These are phyloP conservation scores for Sanghuangporus baumii DNA, from an alignment of 1,284 basidiomycete species.

Conservation along the genomic window DNA sequence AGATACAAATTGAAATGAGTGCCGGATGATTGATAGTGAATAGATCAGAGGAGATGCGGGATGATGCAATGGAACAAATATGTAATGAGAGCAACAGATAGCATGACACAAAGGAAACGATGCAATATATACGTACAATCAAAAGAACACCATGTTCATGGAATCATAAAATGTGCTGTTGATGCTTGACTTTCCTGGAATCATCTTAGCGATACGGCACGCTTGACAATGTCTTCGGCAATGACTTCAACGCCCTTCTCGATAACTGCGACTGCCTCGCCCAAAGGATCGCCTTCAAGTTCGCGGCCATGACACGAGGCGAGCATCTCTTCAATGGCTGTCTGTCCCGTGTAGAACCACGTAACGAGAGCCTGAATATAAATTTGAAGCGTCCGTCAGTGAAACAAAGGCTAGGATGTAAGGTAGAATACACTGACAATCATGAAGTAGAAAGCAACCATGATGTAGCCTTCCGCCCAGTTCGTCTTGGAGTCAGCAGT, in stretches of 20 bases:
- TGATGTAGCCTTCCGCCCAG: conserved; percentile 57
- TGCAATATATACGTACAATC: neutral
- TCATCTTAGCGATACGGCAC: conserved; percentile 4
- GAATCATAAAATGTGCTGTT: neutral
- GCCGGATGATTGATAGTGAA: too few species aligned
- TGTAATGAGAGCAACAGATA: neutral
- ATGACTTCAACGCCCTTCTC: conserved; percentile 9
- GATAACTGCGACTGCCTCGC: conserved; percentile 4
- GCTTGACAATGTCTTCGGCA: conserved; percentile 4
- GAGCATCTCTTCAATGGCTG: conserved; percentile 32
- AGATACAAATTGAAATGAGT: neutral
- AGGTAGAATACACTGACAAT: conserved; percentile 32
- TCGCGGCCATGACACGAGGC: neutral
- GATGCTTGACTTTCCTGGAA: neutral
- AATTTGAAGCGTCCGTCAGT: neutral
- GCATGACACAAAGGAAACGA: neutral
- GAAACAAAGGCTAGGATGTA: neutral
- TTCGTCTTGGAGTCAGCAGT: conserved; percentile 67
- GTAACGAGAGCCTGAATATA: conserved; percentile 38
- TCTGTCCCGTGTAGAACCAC: conserved; percentile 55
- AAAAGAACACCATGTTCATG: neutral
- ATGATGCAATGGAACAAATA: neutral
- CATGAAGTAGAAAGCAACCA: conserved; percentile 56
- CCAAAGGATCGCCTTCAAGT: conserved; percentile 6
- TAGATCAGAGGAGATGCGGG: neutral